Conservation (phyloP, 2,329 filamentous ascomycete genomes). For the Pezicula neosporulosa region DNA sequence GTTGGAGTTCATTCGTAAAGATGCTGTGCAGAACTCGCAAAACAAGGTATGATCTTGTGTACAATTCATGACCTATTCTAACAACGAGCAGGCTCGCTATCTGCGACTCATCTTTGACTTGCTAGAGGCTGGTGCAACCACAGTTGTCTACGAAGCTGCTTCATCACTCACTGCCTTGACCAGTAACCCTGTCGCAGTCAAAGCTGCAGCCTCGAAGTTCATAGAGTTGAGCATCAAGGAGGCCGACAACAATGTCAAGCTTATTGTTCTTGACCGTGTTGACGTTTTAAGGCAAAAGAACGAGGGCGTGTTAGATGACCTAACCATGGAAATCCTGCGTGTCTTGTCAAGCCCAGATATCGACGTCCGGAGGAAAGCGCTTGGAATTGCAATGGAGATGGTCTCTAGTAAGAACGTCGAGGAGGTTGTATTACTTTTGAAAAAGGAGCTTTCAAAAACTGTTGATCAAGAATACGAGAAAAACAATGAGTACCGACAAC, state of each 20-base stretch:
- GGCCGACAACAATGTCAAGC: slow-evolving; percentile 97
- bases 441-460: slow-evolving; percentile 97
- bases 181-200: slow-evolving; percentile 94
- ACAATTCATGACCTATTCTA: slow-evolving; percentile 17
- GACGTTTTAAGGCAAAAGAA: slow-evolving; percentile 84
- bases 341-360: slow-evolving; percentile 94
- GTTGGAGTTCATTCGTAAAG: slow-evolving; percentile 95
- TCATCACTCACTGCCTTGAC: slow-evolving; percentile 92
- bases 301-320: slow-evolving; percentile 85
- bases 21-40: slow-evolving; percentile 88
- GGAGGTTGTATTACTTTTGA: slow-evolving; percentile 90
- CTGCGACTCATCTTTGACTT: slow-evolving; percentile 94
- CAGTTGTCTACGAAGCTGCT: slow-evolving; percentile 95
- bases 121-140: slow-evolving; percentile 87
- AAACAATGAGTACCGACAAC: slow-evolving; percentile 89
- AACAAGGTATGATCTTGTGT: slow-evolving; percentile 67
- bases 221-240: slow-evolving; percentile 97
- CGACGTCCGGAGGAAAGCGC: slow-evolving; percentile 88
- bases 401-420: slow-evolving; percentile 98
- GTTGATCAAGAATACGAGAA: slow-evolving; percentile 99
- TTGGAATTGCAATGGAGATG: slow-evolving; percentile 92
- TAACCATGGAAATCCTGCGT: slow-evolving; percentile 95
- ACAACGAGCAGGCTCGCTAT: slow-evolving; percentile 68
- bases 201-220: slow-evolving; percentile 92
- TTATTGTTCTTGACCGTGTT: slow-evolving; percentile 94